Conservation (phyloP, 129 eudicot species). For the Arctium minus region DNA sequence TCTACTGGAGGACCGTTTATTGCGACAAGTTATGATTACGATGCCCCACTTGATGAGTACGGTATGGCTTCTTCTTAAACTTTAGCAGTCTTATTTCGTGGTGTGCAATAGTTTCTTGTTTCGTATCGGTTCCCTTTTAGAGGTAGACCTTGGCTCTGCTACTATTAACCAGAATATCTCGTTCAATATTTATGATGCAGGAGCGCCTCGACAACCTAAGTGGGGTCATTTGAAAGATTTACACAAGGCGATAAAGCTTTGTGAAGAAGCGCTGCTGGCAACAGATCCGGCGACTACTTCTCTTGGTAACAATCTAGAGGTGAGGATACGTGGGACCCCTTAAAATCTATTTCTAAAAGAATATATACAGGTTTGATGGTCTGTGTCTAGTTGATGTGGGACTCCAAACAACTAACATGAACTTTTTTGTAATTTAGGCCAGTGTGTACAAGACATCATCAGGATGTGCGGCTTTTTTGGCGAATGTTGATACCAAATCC, state of each 20-base stretch:
- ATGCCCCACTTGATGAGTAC: constrained; percentile 97
- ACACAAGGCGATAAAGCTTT: constrained; percentile 91
- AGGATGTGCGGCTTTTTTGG: constrained; percentile 81
- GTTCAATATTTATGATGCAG: constrained; percentile 31
- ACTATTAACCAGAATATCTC: background rate
- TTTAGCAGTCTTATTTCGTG: background rate
- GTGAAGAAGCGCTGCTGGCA: constrained; percentile 84
- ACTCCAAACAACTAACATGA: constrained; percentile 6
- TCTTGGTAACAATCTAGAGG: constrained; percentile 83
- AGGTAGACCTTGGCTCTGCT: background rate
- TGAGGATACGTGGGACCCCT: constrained; percentile 7
- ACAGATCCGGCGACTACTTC: constrained; percentile 73
- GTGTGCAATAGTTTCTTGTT: background rate
- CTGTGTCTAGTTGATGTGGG: background rate
- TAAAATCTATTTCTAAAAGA: background rate
- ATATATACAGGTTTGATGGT: background rate
- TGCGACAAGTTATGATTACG: constrained; percentile 86
- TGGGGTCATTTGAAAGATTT: constrained; percentile 92
- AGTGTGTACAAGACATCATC: constrained; percentile 68
- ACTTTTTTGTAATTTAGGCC: constrained; percentile 47
- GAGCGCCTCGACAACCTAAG: constrained; percentile 83
- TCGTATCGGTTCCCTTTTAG: background rate
- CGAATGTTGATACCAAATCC: constrained; percentile 58
- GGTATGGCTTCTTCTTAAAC: constrained; percentile 47
- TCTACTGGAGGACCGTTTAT: constrained; percentile 88